phyloP scores from a whole-genome alignment of 2,329 filamentous ascomycete species.

The Tolypocladium amazonense region DNA sequence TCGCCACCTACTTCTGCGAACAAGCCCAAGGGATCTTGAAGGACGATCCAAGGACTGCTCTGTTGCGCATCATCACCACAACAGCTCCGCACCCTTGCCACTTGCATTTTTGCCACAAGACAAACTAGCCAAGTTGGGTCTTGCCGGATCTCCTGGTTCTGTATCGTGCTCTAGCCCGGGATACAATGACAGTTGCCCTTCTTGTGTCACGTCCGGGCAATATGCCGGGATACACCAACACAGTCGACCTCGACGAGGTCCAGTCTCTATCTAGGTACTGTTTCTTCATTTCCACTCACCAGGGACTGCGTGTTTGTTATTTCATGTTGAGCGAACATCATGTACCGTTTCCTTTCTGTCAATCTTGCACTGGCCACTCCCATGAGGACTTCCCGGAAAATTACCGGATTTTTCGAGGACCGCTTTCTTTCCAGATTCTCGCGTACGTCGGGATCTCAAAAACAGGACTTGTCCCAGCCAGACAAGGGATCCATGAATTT shows the following conservation, averaged over 20 bases:
- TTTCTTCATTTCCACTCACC: slow-evolving; percentile 33
- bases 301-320: slow-evolving; percentile 29
- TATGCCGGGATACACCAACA: slow-evolving; percentile 43
- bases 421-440: not conserved
- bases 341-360: slow-evolving; percentile 3
- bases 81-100: slow-evolving; percentile 13
- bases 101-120: slow-evolving; percentile 12
- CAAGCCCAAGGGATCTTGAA: slow-evolving; percentile 4
- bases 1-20: slow-evolving; percentile 11
- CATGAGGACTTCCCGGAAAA: not conserved
- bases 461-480: slow-evolving; percentile 8
- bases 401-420: not conserved
- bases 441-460: not conserved
- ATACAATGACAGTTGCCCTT: slow-evolving; percentile 38
- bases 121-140: slow-evolving; percentile 13
- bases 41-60: slow-evolving; percentile 13
- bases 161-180: slow-evolving; percentile 20
- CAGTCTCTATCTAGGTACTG: slow-evolving; percentile 53
- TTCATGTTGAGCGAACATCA: slow-evolving; percentile 6
- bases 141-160: slow-evolving; percentile 16
- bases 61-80: slow-evolving; percentile 16
- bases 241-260: slow-evolving; percentile 48
- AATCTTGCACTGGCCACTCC: not conserved
- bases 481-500: slow-evolving; percentile 1
- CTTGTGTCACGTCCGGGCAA: slow-evolving; percentile 34